Percentiles rank a stretch among this genome's conserved stretches.
phyloP scores from a whole-genome alignment of 768 basidiomycete genomes.

The Trametes cingulata region DNA sequence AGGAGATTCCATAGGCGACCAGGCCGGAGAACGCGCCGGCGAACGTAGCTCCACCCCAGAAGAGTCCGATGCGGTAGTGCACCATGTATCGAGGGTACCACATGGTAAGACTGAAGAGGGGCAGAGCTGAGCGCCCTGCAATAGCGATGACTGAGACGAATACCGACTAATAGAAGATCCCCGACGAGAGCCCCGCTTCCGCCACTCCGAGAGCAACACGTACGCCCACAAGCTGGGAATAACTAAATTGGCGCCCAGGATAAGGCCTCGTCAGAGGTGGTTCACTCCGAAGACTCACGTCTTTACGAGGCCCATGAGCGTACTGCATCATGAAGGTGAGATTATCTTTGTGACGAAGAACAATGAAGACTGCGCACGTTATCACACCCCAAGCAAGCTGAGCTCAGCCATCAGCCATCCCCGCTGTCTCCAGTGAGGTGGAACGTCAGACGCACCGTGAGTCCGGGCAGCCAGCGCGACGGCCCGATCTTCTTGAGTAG shows the following conservation, averaged over 20 bases:
- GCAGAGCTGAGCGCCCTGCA: background rate
- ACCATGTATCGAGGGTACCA: constrained; percentile 29
- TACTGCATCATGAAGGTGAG: constrained; percentile 38
- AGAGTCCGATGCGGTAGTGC: constrained; percentile 26
- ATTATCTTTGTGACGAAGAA: background rate
- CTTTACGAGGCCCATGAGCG: constrained; percentile 64
- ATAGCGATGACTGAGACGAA: constrained; percentile 17
- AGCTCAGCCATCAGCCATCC: no score
- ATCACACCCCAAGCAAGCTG: constrained; percentile 65
- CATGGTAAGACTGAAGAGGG: constrained; percentile 20
- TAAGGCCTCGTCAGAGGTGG: no score
- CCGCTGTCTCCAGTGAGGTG: no score
- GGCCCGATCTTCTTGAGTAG: constrained; percentile 63
- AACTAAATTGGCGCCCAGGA: background rate
- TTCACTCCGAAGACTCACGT: constrained; percentile 37
- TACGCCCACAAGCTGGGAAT: background rate
- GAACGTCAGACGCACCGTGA: constrained; percentile 44
- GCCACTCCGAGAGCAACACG: constrained; percentile 50
- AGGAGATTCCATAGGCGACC: constrained; percentile 35
- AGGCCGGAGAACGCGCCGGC: constrained; percentile 31
- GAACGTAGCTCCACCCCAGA: constrained; percentile 27
- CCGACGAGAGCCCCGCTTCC: constrained; percentile 72
- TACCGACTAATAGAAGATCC: constrained; percentile 66
- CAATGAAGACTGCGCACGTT: constrained; percentile 41
- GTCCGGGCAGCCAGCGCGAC: constrained; percentile 66